Base-by-base conservation (phyloP, 1,284 basidiomycete genomes). In the Pholiota adiposa region DNA sequence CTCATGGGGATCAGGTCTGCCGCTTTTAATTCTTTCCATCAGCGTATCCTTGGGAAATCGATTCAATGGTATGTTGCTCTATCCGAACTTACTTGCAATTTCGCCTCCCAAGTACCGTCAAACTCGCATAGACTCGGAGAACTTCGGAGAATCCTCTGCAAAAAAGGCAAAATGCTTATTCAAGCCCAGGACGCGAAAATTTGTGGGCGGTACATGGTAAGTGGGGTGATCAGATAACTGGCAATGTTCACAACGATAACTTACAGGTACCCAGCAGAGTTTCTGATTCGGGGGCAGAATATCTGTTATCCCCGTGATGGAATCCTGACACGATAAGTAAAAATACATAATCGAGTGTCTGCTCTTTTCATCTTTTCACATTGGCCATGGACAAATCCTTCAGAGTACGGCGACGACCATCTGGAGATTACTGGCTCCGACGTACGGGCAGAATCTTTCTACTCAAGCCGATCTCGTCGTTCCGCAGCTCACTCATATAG, bases 401-500 rank as follows among this genome's bases (percentile, higher is more conserved):
- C 23, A 46, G 23, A 41, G 44, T 23, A 29, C n/a, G 50, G 23
- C n/a, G 27, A 36, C n/a, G 53, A 34, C 19, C 48, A 56, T 41
- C 48, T 40, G 19, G 41, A 50, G 3, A 16, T 54, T 54, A 59
- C 53, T 53, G 54, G 31, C 33, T 43, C 61, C 61, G 61, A 56
- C 29, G 52, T 51, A 51, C 44, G 12, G 14, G 41, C 33, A 40
- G 25, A 40, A 44, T 34, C 51, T 44, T 25, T 38, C 49, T 55
- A 44, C 52, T 43, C 51, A 52, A 59, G 38, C 46, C 51, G 31
- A 51, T 50, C 52, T 56, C 25, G 53, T 51, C 51, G 50, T 50
- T 63, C 61, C 61, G 61, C 61, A 63, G 58, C 53, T 33, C 46
- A 56, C 61, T 46, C 38, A 60, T 57, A 57, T 57, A 52, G 61